Conservation (phyloP, 2,329 filamentous ascomycete genomes). For the Diaporthe australafricana region DNA sequence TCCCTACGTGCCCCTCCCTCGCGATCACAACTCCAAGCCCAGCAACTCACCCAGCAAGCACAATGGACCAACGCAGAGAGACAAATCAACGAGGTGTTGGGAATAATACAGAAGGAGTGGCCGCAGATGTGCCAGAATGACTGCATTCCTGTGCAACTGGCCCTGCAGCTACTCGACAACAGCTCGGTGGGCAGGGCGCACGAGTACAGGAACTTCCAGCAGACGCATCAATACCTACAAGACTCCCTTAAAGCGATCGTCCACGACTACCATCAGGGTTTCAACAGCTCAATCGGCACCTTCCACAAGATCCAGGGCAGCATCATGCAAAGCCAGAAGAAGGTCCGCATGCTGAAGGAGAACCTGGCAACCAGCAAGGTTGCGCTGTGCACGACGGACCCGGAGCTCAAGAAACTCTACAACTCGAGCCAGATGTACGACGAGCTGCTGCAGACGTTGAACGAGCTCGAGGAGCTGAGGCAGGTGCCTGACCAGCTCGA, state of each 20-base stretch:
- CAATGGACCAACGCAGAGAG: conserved; percentile 61
- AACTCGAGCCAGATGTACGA: conserved; percentile 91
- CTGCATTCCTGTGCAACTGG: conserved; percentile 92
- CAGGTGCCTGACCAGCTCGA: conserved; percentile 92
- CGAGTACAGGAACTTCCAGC: conserved; percentile 86
- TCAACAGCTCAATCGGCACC: conserved; percentile 98
- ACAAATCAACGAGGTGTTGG: conserved; percentile 74
- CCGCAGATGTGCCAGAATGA: conserved; percentile 89
- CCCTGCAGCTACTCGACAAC: conserved; percentile 92
- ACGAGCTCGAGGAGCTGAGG: conserved; percentile 88
- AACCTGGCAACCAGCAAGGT: conserved; percentile 84
- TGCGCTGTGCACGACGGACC: conserved; percentile 86
- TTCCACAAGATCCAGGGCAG: conserved; percentile 98
- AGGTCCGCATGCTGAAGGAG: conserved; percentile 84
- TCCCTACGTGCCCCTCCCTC: conserved; percentile 48
- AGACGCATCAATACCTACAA: conserved; percentile 89
- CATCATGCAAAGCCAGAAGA: conserved; percentile 87
- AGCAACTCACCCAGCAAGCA: conserved; percentile 39
- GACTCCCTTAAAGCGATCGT: conserved; percentile 93
- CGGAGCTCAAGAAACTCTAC: conserved; percentile 90
- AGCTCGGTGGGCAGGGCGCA: conserved; percentile 93
- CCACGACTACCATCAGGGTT: conserved; percentile 98
- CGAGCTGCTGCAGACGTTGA: conserved; percentile 84
- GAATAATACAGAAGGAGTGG: conserved; percentile 90
- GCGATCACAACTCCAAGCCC: conserved; percentile 44